A percentile compares a stretch with the other conserved stretches of the same genome.
phyloP scores from a whole-genome alignment of 1,284 basidiomycete species.

The Psilocybe mexicana region DNA sequence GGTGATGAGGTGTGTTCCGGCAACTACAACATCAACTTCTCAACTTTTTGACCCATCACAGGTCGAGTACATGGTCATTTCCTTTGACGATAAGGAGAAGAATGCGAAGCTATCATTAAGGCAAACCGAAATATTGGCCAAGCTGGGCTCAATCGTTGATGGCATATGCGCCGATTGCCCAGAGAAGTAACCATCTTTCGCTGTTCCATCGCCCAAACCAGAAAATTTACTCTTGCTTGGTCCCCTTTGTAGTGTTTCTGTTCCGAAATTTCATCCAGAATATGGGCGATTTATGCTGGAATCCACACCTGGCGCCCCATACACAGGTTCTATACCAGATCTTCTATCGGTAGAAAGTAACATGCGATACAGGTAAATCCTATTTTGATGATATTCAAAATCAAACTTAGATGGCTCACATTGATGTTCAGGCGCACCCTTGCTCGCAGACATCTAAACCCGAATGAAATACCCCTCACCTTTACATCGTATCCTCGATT shows the following conservation, averaged over 20 bases:
- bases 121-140: conserved; percentile 91
- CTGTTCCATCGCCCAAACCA: too few relatives aligned
- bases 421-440: conserved; percentile 69
- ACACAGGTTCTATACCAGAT: conserved; percentile 84
- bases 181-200: conserved; percentile 43
- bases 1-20: conserved; percentile 84
- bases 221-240: not conserved
- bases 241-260: conserved; percentile 51
- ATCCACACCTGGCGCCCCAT: conserved; percentile 94
- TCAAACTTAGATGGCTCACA: conserved; percentile 10
- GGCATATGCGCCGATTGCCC: conserved; percentile 65
- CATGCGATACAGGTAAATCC: conserved; percentile 82
- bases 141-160: conserved; percentile 71
- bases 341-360: conserved; percentile 90
- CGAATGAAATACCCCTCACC: conserved; percentile 90
- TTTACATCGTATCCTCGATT: conserved; percentile 95
- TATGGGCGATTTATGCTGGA: conserved; percentile 99
- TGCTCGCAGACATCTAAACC: conserved; percentile 80
- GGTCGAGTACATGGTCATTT: conserved; percentile 97
- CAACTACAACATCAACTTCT: conserved; percentile 8
- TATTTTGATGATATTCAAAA: conserved; percentile 8
- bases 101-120: conserved; percentile 89
- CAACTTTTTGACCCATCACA: conserved; percentile 11
- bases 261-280: conserved; percentile 97
- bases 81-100: conserved; percentile 78